Base-by-base conservation (phyloP, 164 flowering plant species). In the Amborella trichopoda region DNA sequence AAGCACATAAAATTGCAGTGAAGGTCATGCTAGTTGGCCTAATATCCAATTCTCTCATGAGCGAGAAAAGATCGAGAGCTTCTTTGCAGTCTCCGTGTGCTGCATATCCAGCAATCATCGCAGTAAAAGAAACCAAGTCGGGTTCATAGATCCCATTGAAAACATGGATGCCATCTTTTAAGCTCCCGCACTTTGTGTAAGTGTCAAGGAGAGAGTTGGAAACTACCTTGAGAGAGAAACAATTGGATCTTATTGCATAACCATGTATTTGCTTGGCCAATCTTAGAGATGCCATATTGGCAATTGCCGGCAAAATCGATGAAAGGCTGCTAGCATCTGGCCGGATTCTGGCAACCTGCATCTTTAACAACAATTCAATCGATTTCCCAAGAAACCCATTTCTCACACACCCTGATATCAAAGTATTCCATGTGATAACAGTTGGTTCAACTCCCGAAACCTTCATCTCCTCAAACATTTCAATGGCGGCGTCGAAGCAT, bases 151-250 rank as follows among this genome's bases (percentile, higher is more conserved):
- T 81, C 43, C 73, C 67, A 14, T 62, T 50, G 42, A 65, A 72
- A 11, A 72, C 76, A 26, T 17, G 18, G 27, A 21, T 4, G 6
- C 82, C 78, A 42, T 61, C 49, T 40, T 49, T 60, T 24, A 79
- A 44, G 34, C 58, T 70, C 40, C 95, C 95, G 53, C 81, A 81
- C 67, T 85, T 81, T 42, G 85, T 76, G 55, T 85, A 79, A 87
- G 81, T 75, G 63, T 85, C 88, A 37, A 84, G 65, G 2, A 81
- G 68, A 28, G 84, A 75, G 27, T 80, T 70, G 26, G 78, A 78
- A 14, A 79, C 62, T 37, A 77, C 63, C 43, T 61, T 61, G 54
- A 67, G 62, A 0, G 59, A 59, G 25, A 79, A 84, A 40, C 58
- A 77, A 5, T 74, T 78, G 44, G 41, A 25, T 62, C 78, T 64